phyloP scores from a whole-genome alignment of 108 stramenopile genomes.

The Conticribra guillardii region DNA sequence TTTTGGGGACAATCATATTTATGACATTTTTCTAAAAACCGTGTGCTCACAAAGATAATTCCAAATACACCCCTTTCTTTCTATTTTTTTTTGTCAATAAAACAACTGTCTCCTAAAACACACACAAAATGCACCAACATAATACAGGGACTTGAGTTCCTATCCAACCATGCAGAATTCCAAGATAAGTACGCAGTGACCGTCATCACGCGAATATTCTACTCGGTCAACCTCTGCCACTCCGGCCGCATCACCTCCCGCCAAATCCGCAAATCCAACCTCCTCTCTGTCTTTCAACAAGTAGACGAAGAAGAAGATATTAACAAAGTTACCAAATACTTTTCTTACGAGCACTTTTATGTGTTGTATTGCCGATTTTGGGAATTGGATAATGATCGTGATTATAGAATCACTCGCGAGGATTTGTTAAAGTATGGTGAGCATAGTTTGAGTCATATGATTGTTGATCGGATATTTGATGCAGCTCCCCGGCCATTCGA shows the following conservation, averaged over 20 bases:
- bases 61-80: too few relatives aligned
- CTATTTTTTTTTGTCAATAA: too few relatives aligned
- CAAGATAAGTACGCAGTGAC: conserved; percentile 97
- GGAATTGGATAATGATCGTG: conserved; percentile 97
- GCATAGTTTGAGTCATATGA: conserved; percentile 91
- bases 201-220: conserved; percentile 97
- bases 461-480: conserved; percentile 98
- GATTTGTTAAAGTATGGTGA: conserved; percentile 97
- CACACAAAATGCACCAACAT: too few relatives aligned
- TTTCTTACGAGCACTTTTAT: conserved; percentile 98
- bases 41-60: too few relatives aligned
- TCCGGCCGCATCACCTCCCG: conserved; percentile 90
- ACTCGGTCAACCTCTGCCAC: conserved; percentile 88
- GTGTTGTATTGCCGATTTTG: conserved; percentile 99
- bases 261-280: conserved; percentile 85
- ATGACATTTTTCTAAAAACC: too few relatives aligned
- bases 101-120: too few relatives aligned
- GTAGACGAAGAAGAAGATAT: conserved; percentile 98
- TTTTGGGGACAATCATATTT: too few relatives aligned
- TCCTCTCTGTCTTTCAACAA: conserved; percentile 81
- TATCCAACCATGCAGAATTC: conserved; percentile 95
- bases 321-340: conserved; percentile 94
- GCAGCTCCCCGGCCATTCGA: conserved; percentile 89
- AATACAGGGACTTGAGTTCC: conserved; percentile 82
- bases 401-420: conserved; percentile 92